A percentile compares a stretch with the other conserved stretches of the same genome.
Conservation (phyloP, 768 basidiomycete species). For the Macrolepiota dolichaula region DNA sequence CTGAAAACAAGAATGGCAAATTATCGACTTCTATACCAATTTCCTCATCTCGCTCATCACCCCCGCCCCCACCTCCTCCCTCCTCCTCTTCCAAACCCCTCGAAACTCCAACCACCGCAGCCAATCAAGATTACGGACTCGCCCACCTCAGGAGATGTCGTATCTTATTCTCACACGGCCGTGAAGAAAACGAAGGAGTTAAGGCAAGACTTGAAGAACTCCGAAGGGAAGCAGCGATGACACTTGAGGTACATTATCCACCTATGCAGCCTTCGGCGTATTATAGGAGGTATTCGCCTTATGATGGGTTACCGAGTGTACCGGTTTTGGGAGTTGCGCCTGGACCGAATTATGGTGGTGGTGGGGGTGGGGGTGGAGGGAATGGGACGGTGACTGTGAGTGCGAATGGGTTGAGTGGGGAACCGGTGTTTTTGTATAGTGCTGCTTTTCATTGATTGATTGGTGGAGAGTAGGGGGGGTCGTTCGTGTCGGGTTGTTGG, state of each 20-base stretch:
- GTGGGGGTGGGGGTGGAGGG: too few relatives aligned
- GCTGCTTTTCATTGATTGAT: slow-evolving; percentile 4
- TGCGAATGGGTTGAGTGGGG: neutral
- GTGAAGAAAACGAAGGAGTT: neutral
- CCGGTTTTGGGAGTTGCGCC: slow-evolving; percentile 4
- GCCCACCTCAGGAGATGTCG: neutral
- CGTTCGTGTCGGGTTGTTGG: too few relatives aligned
- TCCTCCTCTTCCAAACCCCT: neutral
- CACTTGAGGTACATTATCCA: slow-evolving; percentile 8
- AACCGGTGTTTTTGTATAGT: slow-evolving; percentile 12
- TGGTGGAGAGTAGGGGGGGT: too few relatives aligned
- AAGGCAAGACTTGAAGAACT: slow-evolving; percentile 1
- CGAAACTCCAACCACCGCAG: neutral
- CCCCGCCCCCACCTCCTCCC: too few relatives aligned
- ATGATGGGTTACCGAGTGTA: slow-evolving; percentile 9
- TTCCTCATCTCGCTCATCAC: neutral
- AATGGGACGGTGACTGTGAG: neutral
- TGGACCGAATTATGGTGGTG: neutral
- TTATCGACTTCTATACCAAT: neutral
- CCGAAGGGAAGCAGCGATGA: slow-evolving; percentile 3
- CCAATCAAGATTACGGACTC: neutral
- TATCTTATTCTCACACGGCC: slow-evolving; percentile 4
- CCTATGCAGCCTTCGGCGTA: neutral
- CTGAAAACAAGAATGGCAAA: neutral
- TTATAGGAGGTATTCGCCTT: slow-evolving; percentile 9